Evolutionary conservation across 228 moss, liverwort and hornwort genomes (phyloP).

Genomic region (Sphagnum fallax): DNA sequence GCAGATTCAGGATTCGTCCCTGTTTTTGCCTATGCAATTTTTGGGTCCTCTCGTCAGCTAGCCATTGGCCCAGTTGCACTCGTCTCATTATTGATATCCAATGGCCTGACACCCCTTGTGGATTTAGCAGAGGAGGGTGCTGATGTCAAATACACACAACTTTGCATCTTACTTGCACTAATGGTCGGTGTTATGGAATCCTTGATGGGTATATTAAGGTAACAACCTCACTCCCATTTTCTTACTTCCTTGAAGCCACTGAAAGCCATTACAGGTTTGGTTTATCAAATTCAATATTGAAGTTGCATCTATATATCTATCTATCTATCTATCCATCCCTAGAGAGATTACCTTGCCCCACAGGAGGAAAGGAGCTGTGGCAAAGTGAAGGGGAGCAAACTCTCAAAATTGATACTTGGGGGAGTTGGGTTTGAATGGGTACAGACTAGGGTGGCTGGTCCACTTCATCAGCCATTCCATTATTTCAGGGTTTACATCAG

Average conservation of each 20-base stretch:
- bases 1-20: conserved; percentile 84
- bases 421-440: neutral
- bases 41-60: conserved; percentile 88
- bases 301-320: too few relatives aligned
- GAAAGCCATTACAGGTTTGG: too few relatives aligned
- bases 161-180: conserved; percentile 75
- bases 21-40: conserved; percentile 59
- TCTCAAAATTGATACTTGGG: too few relatives aligned
- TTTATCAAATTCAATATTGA: too few relatives aligned
- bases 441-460: conserved; percentile 94
- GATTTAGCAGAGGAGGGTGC: conserved; percentile 22
- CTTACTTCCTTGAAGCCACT: too few relatives aligned
- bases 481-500: conserved; percentile 93
- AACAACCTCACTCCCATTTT: too few relatives aligned
- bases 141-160: conserved; percentile 52
- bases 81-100: conserved; percentile 76
- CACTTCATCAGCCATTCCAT: conserved; percentile 94
- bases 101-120: conserved; percentile 63
- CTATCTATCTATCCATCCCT: too few relatives aligned
- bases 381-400: too few relatives aligned
- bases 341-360: too few relatives aligned
- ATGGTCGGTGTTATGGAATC: conserved; percentile 81
- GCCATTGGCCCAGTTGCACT: conserved; percentile 95
- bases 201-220: conserved; percentile 70
- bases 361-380: too few relatives aligned